Evolutionary conservation across 257 asterid genomes (phyloP).

Genomic region (Leonotis leonurus): DNA sequence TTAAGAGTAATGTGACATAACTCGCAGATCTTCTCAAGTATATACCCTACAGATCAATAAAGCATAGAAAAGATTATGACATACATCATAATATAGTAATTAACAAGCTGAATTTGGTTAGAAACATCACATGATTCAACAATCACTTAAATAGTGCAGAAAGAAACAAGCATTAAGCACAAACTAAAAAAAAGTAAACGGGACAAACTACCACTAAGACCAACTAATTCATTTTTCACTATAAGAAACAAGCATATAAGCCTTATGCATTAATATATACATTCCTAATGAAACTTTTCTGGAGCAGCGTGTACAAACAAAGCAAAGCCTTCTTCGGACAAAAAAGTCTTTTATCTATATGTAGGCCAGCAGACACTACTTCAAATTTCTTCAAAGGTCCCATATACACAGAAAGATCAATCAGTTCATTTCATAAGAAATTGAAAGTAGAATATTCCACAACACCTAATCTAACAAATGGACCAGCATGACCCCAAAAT

Average conservation of each 20-base stretch:
- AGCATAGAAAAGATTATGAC: background rate
- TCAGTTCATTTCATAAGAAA: too few species aligned
- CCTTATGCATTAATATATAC: background rate
- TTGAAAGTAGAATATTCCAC: background rate
- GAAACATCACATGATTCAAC: too few species aligned
- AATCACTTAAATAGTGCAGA: too few species aligned
- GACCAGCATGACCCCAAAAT: too few species aligned
- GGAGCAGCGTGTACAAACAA: background rate
- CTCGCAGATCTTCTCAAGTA: conserved; percentile 82
- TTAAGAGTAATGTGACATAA: conserved; percentile 78
- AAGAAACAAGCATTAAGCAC: background rate
- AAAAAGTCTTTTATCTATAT: background rate
- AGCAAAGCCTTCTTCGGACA: background rate
- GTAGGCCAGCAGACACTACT: background rate
- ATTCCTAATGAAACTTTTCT: too few species aligned
- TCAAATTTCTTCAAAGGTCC: background rate
- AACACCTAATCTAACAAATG: background rate
- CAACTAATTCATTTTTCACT: too few species aligned
- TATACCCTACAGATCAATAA: conserved; percentile 55
- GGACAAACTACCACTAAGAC: too few species aligned
- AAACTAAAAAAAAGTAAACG: background rate
- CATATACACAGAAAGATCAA: background rate
- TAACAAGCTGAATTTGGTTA: too few species aligned
- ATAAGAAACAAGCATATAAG: too few species aligned
- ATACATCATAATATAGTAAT: too few species aligned